These are phyloP conservation scores for Trichoderma oligosporum DNA, from an alignment of 2,329 filamentous ascomycete genomes.

Conservation along the genomic window DNA sequence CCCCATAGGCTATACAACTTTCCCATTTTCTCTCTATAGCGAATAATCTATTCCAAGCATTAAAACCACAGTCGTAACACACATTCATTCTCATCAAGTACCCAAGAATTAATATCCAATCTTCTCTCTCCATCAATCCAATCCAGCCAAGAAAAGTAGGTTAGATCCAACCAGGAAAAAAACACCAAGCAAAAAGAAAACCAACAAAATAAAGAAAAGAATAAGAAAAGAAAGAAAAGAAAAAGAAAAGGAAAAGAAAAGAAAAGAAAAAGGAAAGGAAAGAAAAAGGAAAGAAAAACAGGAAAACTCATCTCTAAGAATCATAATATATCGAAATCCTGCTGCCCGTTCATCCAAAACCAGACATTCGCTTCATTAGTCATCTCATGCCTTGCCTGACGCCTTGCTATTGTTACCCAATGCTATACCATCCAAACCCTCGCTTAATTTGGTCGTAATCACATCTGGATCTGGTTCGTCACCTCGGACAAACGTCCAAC, in stretches of 20 bases:
- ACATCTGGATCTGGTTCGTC: conserved; percentile 46
- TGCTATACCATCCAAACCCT: conserved; percentile 29
- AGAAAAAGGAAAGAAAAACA: not conserved
- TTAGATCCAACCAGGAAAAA: not conserved
- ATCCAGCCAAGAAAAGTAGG: not conserved
- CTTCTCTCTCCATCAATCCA: not conserved
- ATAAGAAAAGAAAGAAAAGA: too few species aligned
- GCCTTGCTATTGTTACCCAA: conserved; percentile 25
- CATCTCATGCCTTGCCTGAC: conserved; percentile 18
- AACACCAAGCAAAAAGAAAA: too few species aligned
- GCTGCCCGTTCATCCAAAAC: conserved; percentile 4
- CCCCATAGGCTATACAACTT: not conserved
- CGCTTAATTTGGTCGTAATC: conserved; percentile 40
- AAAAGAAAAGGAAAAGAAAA: too few species aligned
- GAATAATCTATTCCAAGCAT: conserved; percentile 7
- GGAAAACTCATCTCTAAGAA: conserved; percentile 5
- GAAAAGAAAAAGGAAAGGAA: not conserved
- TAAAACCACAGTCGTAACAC: not conserved
- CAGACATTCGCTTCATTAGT: not conserved
- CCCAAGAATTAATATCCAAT: not conserved
- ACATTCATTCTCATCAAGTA: not conserved
- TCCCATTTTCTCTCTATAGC: conserved; percentile 11
- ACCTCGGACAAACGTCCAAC: conserved; percentile 82
- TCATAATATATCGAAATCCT: not conserved
- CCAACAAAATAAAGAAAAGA: too few species aligned